Evolutionary conservation across 2,329 filamentous ascomycete species (phyloP), one percentile per base, ranked within the genome.

Genomic region (Calonectria crousiana): DNA sequence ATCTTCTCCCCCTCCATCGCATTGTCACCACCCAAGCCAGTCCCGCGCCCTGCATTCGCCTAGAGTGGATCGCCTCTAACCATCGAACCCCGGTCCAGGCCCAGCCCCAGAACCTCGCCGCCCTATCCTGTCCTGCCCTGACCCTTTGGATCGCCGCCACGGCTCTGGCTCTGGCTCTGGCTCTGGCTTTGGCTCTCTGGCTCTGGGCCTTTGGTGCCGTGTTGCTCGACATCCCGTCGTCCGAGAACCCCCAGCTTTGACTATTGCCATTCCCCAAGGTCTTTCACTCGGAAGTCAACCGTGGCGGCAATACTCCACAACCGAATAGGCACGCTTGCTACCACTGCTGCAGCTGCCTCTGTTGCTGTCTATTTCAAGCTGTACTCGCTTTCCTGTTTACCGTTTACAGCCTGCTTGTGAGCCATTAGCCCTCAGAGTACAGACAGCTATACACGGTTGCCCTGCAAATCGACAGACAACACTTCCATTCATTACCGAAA

Each of bases 221-320:
- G 69, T 38, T 36, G 10, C 67, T 76, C 58, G 75, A 79, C 81
- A 81, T 82, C 79, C 79, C 60, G 79, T 81, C 79, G 79, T 76
- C 81, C 81, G 79, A 80, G 72, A 56, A 49, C 65, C 69, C 69
- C 77, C 36, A 38, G 28, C 52, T 13, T 41, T 69, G 58, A 28
- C 28, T 38, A 53, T 49, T 67, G 64, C 41, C 38, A 49, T 49
- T 53, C 75, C 60, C 69, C 51, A 67, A 68, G 66, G 69, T 58
- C 51, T 69, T 30, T 64, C 73, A 52, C 71, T 80, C 78, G 79
- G 79, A 73, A 75, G 74, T 73, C 78, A 62, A 78, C 79, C 77
- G 78, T 77, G 69, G 76, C 53, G 72, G 72, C 66, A 74, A 62
- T n/a, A 66, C 68, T 69, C 65, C 69, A 74, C 76, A 72, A 58